Evolutionary conservation across 352 stramenopile species (phyloP), one percentile per base, ranked within the genome.

Genomic region (Globisporangium canariense): DNA sequence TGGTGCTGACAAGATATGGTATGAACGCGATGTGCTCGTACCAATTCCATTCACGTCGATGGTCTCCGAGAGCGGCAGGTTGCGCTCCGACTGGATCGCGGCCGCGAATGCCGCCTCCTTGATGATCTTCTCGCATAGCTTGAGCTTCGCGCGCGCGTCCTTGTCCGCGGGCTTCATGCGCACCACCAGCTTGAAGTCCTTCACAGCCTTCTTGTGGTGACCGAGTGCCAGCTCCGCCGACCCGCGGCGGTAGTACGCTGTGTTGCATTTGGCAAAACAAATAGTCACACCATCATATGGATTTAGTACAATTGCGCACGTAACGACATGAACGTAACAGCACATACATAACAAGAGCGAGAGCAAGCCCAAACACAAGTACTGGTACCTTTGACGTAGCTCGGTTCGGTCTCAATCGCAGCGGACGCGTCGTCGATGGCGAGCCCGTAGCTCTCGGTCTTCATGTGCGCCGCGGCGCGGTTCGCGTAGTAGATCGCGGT

Each of bases 361-460:
- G 16, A 56, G 18, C n/a, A 53, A 30, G 14, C 14, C 10, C 20
- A 6, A 40, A 8, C 36, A 20, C 47, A 22, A 9, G 13, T 7
- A 74, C 11, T 43, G 22, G 41, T 49, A 89, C 81, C 96, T 86
- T 99, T 99, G 52, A 98, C 77, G 73, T 99, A 99, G 18, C 68
- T 88, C 1, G 93, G 73, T 60, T 99, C 97, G 5, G 98, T 62
- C 20, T 89, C 77, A 55, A 99, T 95, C 1, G 97, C 97, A 4
- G 83, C 73, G n/a, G 94, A 96, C 11, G 97, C 96, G 69, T 99
- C 98, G 30, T 91, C 76, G 56, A 99, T 98, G 9, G 98, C 98
- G 6, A 99, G 76, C 1, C 97, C 98, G 75, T 99, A 99, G 78
- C 94, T 98, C 80, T 99, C 98, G 62, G 97, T 96, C 73, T 98